Percentiles rank a stretch among this genome's conserved stretches.
Conservation (phyloP, 1,284 basidiomycete genomes). For the Irpex sp. region DNA sequence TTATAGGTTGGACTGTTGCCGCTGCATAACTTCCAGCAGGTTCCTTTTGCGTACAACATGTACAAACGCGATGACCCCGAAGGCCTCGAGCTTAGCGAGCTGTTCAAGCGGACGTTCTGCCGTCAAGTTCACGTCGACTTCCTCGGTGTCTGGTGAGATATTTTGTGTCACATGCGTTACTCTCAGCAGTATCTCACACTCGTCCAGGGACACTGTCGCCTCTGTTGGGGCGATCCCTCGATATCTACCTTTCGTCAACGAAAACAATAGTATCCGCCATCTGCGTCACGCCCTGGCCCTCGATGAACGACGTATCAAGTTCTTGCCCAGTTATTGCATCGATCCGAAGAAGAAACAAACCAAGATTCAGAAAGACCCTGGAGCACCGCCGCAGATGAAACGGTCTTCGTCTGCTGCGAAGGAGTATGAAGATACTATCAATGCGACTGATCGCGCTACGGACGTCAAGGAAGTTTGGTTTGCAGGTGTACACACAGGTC, state of each 20-base stretch:
- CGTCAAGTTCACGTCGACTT: slow-evolving; percentile 29
- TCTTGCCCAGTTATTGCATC: slow-evolving; percentile 12
- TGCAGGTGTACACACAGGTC: slow-evolving; percentile 15
- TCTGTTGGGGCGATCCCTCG: slow-evolving; percentile 31
- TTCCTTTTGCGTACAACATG: slow-evolving; percentile 25
- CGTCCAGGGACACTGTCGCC: slow-evolving; percentile 29
- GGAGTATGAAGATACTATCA: slow-evolving; percentile 4
- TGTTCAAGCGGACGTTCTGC: slow-evolving; percentile 32
- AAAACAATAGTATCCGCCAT: slow-evolving; percentile 27
- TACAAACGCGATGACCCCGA: slow-evolving; percentile 26
- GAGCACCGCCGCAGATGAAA: not conserved
- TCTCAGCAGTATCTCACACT: slow-evolving; percentile 7
- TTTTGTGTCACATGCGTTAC: not conserved
- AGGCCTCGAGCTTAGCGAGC: slow-evolving; percentile 19
- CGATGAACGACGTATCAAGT: slow-evolving; percentile 30
- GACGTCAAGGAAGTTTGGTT: slow-evolving; percentile 19
- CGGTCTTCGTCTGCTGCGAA: not conserved
- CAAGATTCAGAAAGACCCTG: not conserved
- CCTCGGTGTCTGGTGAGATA: slow-evolving; percentile 25
- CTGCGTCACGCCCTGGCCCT: slow-evolving; percentile 38
- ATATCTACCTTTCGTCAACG: slow-evolving; percentile 32
- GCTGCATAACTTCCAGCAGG: slow-evolving; percentile 12
- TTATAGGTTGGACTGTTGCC: slow-evolving; percentile 26
- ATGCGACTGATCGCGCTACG: not conserved
- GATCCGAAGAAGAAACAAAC: slow-evolving; percentile 1